Percentiles rank a stretch among this genome's conserved stretches.
phyloP scores from a whole-genome alignment of 208 protist species.

The Eutreptiella sp. region DNA sequence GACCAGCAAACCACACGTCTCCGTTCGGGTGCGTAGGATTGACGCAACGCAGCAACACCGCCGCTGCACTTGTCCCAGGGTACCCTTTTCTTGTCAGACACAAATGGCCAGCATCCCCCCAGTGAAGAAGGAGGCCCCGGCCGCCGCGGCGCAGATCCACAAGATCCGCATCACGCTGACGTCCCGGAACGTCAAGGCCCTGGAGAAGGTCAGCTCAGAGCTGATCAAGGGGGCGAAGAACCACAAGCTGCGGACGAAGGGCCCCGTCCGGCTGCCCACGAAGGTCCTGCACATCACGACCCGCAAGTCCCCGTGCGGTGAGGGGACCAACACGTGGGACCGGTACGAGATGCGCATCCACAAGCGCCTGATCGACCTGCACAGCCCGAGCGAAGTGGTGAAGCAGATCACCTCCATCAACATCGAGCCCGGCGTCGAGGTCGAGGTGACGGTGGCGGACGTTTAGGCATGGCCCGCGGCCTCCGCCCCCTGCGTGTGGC shows the following conservation, averaged over 20 bases:
- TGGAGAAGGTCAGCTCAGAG: slow-evolving; percentile 94
- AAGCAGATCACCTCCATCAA: slow-evolving; percentile 83
- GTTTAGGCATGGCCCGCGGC: too few species aligned
- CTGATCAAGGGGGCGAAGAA: slow-evolving; percentile 87
- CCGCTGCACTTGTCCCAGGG: too few species aligned
- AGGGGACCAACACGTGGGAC: slow-evolving; percentile 99
- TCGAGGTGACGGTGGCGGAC: slow-evolving; percentile 71
- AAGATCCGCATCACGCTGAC: slow-evolving; percentile 96
- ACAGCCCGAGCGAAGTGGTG: slow-evolving; percentile 62
- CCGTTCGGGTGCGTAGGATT: too few species aligned
- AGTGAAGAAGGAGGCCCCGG: slow-evolving; percentile 22
- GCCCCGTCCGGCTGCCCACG: slow-evolving; percentile 97
- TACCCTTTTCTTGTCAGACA: too few species aligned
- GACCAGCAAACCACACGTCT: too few species aligned
- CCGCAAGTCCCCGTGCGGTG: slow-evolving; percentile 98
- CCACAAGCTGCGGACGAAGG: slow-evolving; percentile 89
- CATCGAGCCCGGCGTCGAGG: slow-evolving; percentile 73
- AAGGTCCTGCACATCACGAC: slow-evolving; percentile 95
- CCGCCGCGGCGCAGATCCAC: slow-evolving; percentile 31
- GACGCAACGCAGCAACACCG: too few species aligned
- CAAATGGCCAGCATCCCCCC: slow-evolving; percentile 6
- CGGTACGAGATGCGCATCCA: slow-evolving; percentile 98
- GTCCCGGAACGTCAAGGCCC: slow-evolving; percentile 84
- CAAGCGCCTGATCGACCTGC: slow-evolving; percentile 98
- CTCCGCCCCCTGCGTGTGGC: too few species aligned